These are phyloP conservation scores for Penicillium crystallinum DNA, from an alignment of 495 filamentous ascomycete species.

Conservation along the genomic window DNA sequence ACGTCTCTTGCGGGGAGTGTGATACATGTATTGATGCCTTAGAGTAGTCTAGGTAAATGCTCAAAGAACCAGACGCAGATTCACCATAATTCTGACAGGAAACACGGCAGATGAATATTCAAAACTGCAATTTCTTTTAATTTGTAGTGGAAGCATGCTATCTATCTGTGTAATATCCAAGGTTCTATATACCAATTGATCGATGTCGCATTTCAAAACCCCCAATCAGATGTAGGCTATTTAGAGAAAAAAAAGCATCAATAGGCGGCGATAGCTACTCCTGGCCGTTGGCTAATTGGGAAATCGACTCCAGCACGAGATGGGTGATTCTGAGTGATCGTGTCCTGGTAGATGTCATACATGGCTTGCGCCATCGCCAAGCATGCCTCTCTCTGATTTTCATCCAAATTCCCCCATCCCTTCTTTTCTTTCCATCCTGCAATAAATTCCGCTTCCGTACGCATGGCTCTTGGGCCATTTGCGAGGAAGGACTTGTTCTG, in stretches of 20 bases:
- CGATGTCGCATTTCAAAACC: neutral
- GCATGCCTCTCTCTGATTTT: neutral
- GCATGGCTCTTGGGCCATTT: neutral
- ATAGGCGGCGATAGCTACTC: neutral
- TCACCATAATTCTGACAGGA: too few relatives aligned
- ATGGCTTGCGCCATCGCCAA: neutral
- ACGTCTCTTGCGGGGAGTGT: too few relatives aligned
- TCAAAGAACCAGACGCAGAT: too few relatives aligned
- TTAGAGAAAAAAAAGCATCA: neutral
- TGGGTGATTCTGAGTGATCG: neutral
- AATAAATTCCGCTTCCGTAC: neutral
- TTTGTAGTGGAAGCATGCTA: neutral
- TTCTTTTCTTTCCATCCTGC: neutral
- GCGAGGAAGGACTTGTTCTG: neutral
- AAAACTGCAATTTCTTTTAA: neutral
- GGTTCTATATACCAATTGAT: neutral
- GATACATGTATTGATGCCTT: too few relatives aligned
- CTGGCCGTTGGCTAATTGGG: neutral
- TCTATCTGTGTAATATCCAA: neutral
- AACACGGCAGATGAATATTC: neutral
- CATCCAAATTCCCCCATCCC: neutral
- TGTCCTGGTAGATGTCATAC: neutral
- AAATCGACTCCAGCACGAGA: neutral
- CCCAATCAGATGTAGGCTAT: neutral
- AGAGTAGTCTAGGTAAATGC: too few relatives aligned